Base-by-base conservation (phyloP, 1,284 basidiomycete genomes). In the Melampsora medusae region DNA sequence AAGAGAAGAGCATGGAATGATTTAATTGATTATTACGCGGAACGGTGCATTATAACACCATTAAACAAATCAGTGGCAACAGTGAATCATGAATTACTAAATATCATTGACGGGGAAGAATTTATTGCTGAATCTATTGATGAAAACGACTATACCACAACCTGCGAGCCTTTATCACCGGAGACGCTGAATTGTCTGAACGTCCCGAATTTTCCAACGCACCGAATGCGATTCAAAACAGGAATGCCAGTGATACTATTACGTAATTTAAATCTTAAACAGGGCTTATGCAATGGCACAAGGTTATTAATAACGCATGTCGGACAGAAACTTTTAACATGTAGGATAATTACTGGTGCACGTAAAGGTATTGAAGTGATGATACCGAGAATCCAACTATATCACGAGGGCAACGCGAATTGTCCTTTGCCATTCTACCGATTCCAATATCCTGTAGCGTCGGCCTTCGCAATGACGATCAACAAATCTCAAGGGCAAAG, bases 401-500 rank as follows among this genome's bases (percentile, higher is more conserved):
- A 19, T 17, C 53, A 65, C 22, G 28, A 65, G 19, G 42, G 46
- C 1, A 48, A 73, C 14, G 5, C 1, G 3, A 28, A 28, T n/a
- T 61, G 28, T 22, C 33, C 25, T 22, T 12, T 61, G 2, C 5
- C 28, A 7, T 46, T 69, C 19, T 19, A 19, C 4, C 28, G 53
- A n/a, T n/a, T n/a, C n/a, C n/a, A n/a, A n/a, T 42, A 60, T 12
- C 68, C 68, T 3, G n/a, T 70, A 4, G 7, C 53, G 2, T 9
- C 61, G 16, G 68, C 68, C 5, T 70, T 70, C 62, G 56, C 56
- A 12, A 38, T 61, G 28, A 70, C 53, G 3, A 61, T 70, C 4
- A 70, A 70, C 35, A 70, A 70, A 46, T 59, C 68, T 2, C 68
- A 70, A 22, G 68, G 59, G 2, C 68, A 70, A 19, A 38, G 53